phyloP scores from a whole-genome alignment of 768 basidiomycete species.

The Tricholoma flavovirens region DNA sequence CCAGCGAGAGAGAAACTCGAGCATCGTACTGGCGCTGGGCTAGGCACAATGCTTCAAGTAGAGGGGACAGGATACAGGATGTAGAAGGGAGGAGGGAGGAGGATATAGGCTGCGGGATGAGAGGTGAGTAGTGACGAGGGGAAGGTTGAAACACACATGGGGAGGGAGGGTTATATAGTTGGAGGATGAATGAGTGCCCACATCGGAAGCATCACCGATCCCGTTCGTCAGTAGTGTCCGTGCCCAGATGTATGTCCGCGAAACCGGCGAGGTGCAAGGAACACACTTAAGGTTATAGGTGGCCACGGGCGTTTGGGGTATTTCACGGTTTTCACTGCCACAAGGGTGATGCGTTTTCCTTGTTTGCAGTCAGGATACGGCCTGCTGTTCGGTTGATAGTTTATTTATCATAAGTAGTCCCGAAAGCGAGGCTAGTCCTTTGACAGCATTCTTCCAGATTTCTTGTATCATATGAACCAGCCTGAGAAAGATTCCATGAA shows the following conservation, averaged over 20 bases:
- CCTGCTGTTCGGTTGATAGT: neutral
- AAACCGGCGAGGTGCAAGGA: slow-evolving; percentile 11
- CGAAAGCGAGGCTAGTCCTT: neutral
- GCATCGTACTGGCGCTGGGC: slow-evolving; percentile 14
- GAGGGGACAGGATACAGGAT: neutral
- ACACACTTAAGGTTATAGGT: neutral
- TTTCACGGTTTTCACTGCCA: neutral
- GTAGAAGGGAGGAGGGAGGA: neutral
- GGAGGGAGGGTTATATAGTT: slow-evolving; percentile 13
- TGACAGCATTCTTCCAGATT: neutral
- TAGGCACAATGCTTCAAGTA: neutral
- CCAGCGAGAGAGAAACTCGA: slow-evolving; percentile 24
- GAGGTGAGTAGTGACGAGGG: slow-evolving; percentile 9
- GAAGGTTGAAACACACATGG: slow-evolving; percentile 8
- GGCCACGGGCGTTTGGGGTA: neutral
- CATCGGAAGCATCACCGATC: neutral
- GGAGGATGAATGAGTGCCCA: neutral
- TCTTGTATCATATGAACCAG: no score
- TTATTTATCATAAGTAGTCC: neutral
- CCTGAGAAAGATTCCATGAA: no score
- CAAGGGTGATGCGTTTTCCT: neutral
- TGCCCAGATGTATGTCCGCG: slow-evolving; percentile 14
- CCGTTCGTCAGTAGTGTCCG: neutral
- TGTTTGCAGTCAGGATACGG: neutral
- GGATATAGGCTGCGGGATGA: neutral